Base-by-base conservation (phyloP, 2,329 filamentous ascomycete genomes). In the Mycocentrospora acerina region DNA sequence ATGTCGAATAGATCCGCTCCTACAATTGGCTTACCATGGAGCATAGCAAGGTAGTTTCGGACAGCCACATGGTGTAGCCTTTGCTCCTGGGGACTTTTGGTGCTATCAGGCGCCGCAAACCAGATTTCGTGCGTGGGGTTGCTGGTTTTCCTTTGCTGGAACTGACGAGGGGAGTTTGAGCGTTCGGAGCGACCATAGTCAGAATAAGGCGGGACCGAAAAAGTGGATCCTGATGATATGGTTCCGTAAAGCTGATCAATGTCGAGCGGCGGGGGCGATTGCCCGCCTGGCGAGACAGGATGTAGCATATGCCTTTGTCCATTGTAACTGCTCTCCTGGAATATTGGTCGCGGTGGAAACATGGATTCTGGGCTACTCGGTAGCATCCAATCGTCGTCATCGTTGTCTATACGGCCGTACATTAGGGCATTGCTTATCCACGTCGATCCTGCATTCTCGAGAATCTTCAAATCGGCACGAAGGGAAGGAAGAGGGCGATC, bases 11-110 rank as follows among this genome's bases (percentile, higher is more conserved):
- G 61, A 4, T 82, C 81, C 1, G 79, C 55, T 0, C 84, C 84
- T 2, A 87, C 82, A 0, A 87, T 71, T 0, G 83, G 82, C 15
- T 79, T 78, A 35, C 80, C 75, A 52, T 80, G 82, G 2, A 86
- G 62, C 24, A 86, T 65, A 0, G 83, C 83, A 51, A 88, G 81
- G 29, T 86, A 77, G 53, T 87, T 88, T 14, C 84, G 77, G 1
- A 83, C 83, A 0, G 83, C 82, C 31, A 86, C 73, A 48, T 83
- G 80, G 46, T 85, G 74, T 1, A 80, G 71, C 76, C 71, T 37
- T 74, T 75, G 28, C 75, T 77, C 13, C 63, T 63, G 55, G 64
- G 74, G 51, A 56, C 59, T 60, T 10, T 55, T 73, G 26, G 77
- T 53, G 25, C 76, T 72, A 2, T 71, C 48, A 0, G 81, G 81